These are phyloP conservation scores for Podila epicladia DNA, from an alignment of 192 early-diverging fungal species.

Conservation along the genomic window DNA sequence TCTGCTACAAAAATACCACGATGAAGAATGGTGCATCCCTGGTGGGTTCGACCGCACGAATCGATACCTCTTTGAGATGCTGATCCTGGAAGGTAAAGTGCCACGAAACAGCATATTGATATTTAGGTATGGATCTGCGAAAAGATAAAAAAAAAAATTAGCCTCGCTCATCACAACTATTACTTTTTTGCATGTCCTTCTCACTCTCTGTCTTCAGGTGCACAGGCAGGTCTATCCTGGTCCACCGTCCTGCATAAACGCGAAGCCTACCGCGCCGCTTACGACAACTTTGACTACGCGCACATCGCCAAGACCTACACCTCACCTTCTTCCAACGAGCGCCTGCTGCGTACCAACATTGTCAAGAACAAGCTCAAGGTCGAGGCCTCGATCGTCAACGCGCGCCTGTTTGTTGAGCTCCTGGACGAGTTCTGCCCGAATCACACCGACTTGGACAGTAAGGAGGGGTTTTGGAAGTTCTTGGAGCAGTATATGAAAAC, in stretches of 20 bases:
- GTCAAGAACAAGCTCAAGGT: slow-evolving; percentile 48
- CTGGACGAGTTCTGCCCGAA: slow-evolving; percentile 27
- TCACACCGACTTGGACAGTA: slow-evolving; percentile 23
- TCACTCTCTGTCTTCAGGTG: slow-evolving; percentile 11
- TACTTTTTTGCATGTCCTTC: neutral
- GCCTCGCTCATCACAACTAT: too few species aligned
- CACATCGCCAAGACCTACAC: slow-evolving; percentile 33
- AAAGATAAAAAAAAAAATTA: too few species aligned
- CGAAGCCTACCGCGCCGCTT: slow-evolving; percentile 37
- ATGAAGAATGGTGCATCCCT: slow-evolving; percentile 35
- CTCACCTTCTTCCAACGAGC: slow-evolving; percentile 27
- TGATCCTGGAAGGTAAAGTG: slow-evolving; percentile 36
- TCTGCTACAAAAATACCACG: slow-evolving; percentile 43
- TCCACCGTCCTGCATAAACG: slow-evolving; percentile 45
- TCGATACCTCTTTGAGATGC: slow-evolving; percentile 46
- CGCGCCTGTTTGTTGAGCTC: slow-evolving; percentile 23
- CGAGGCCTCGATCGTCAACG: slow-evolving; percentile 44
- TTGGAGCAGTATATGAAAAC: slow-evolving; percentile 30
- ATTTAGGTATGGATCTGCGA: too few species aligned
- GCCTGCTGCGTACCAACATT: slow-evolving; percentile 31
- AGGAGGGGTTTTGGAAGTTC: slow-evolving; percentile 48
- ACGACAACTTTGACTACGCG: slow-evolving; percentile 43
- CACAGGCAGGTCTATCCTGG: slow-evolving; percentile 48
- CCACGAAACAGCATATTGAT: neutral
- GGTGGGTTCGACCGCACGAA: slow-evolving; percentile 41